These are phyloP conservation scores for Toxoplasma gondii DNA, from an alignment of 169 alveolate genomes.

Conservation along the genomic window DNA sequence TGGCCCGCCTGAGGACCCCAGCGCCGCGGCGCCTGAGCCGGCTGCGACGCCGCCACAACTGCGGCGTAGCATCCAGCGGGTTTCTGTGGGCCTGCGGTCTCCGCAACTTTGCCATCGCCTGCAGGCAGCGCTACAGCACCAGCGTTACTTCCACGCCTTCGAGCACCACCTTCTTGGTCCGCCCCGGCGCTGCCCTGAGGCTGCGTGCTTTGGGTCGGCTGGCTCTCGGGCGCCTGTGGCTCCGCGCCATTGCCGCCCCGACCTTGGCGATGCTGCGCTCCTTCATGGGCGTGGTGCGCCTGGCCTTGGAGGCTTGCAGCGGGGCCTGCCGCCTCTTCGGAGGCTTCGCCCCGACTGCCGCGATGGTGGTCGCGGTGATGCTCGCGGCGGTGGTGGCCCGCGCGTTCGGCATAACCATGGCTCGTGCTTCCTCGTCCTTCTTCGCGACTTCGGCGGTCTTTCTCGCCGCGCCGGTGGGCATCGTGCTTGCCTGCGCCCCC, in stretches of 20 bases:
- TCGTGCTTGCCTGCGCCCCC: background rate
- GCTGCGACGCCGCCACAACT: background rate
- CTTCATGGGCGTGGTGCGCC: background rate
- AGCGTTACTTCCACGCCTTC: background rate
- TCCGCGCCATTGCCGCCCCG: background rate
- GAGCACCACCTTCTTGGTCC: background rate
- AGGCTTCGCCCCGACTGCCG: constrained; percentile 22
- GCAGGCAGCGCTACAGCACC: background rate
- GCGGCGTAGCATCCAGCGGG: background rate
- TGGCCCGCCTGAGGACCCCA: constrained; percentile 2
- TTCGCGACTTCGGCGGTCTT: background rate
- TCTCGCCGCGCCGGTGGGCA: background rate
- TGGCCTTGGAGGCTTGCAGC: background rate
- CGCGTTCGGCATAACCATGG: background rate
- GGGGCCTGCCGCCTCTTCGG: background rate
- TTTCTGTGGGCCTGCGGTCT: background rate
- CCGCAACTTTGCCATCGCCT: background rate
- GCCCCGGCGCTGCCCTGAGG: background rate
- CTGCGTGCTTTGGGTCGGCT: background rate
- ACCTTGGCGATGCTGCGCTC: background rate
- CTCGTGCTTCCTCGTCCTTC: background rate
- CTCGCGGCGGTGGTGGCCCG: background rate
- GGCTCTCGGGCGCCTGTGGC: background rate
- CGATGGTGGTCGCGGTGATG: too few relatives aligned
- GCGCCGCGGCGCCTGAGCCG: background rate